phyloP scores from a whole-genome alignment of 2,329 filamentous ascomycete genomes.

The Anisogramma anomala region DNA sequence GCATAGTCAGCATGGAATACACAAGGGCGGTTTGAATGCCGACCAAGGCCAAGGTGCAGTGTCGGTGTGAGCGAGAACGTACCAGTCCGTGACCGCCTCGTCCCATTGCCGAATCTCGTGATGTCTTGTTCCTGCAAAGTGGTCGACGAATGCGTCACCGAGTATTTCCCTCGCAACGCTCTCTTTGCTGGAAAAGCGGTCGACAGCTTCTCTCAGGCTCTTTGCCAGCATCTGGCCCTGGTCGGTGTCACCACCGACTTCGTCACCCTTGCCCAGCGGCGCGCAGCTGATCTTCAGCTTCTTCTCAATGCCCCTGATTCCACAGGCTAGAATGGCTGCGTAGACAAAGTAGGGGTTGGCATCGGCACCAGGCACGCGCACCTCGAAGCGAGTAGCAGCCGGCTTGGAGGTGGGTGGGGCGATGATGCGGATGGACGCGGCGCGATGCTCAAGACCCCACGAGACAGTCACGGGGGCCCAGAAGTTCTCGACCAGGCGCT shows the following conservation, averaged over 20 bases:
- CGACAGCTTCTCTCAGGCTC: slow-evolving; percentile 72
- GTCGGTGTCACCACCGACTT: slow-evolving; percentile 62
- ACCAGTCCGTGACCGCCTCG: slow-evolving; percentile 95
- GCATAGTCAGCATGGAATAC: slow-evolving; percentile 14
- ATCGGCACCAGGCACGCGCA: slow-evolving; percentile 89
- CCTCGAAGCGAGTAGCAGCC: slow-evolving; percentile 81
- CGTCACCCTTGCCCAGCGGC: slow-evolving; percentile 74
- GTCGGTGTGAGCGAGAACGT: slow-evolving; percentile 30
- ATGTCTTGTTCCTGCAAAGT: slow-evolving; percentile 83
- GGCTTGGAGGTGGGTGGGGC: slow-evolving; percentile 75
- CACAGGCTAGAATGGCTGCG: slow-evolving; percentile 73
- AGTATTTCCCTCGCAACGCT: slow-evolving; percentile 91
- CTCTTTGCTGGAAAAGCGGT: slow-evolving; percentile 60
- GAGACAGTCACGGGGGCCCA: slow-evolving; percentile 97
- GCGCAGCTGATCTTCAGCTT: slow-evolving; percentile 73
- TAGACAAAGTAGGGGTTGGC: slow-evolving; percentile 82
- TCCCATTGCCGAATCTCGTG: slow-evolving; percentile 89
- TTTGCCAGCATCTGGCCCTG: slow-evolving; percentile 70
- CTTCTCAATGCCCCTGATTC: slow-evolving; percentile 86
- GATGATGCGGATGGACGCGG: slow-evolving; percentile 81
- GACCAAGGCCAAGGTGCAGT: background rate
- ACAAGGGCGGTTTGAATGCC: background rate
- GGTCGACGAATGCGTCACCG: slow-evolving; percentile 90
- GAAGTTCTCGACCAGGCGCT: slow-evolving; percentile 95
- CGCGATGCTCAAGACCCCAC: slow-evolving; percentile 92